Percentiles rank a stretch among this genome's conserved stretches.
Conservation (phyloP, 345 rosid species). For the Moricandia arvensis region DNA sequence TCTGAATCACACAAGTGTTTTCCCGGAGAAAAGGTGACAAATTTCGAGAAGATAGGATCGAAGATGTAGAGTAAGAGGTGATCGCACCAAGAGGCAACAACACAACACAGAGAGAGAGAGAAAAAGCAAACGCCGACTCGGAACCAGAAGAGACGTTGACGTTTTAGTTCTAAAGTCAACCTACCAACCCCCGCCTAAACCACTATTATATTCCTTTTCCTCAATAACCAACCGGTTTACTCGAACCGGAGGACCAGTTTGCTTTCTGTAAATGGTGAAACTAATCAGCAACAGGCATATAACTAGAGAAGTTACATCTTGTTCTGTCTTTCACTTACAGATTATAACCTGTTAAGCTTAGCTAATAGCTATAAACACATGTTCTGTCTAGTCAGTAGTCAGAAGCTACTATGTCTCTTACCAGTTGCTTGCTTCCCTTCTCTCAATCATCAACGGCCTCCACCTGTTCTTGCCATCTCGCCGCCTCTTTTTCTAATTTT, state of each 20-base stretch:
- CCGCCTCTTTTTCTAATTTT: slow-evolving; percentile 15
- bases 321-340: slow-evolving; percentile 12
- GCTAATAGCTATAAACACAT: neutral
- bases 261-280: neutral
- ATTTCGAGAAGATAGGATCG: slow-evolving; percentile 27
- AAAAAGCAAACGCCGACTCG: slow-evolving; percentile 23
- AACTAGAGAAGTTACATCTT: neutral
- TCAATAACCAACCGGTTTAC: slow-evolving; percentile 20
- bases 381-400: neutral
- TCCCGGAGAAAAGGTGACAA: slow-evolving; percentile 6
- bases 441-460: slow-evolving; percentile 22
- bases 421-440: slow-evolving; percentile 21
- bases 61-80: neutral
- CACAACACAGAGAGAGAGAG: slow-evolving; percentile 2
- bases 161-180: slow-evolving; percentile 18
- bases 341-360: neutral
- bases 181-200: slow-evolving; percentile 25
- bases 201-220: neutral
- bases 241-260: neutral
- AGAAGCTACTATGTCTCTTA: slow-evolving; percentile 12
- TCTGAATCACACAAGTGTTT: neutral
- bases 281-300: neutral
- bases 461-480: slow-evolving; percentile 17
- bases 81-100: no score
- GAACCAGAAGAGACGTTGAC: slow-evolving; percentile 37